Evolutionary conservation across 495 filamentous ascomycete genomes (phyloP).

Genomic region (Penicillium salamii): DNA sequence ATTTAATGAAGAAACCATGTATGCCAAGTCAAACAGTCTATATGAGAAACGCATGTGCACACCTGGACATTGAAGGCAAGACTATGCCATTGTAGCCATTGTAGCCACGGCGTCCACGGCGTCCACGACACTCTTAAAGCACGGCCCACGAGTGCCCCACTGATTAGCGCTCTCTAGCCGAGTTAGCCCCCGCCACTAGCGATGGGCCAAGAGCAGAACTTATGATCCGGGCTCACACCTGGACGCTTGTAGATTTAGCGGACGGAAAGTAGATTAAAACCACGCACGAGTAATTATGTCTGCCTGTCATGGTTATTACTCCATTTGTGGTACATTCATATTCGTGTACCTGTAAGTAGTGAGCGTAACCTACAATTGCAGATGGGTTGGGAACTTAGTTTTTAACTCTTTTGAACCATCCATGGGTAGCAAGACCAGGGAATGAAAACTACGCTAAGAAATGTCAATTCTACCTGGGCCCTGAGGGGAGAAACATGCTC

Average conservation of each 20-base stretch:
- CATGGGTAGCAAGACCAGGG: background rate
- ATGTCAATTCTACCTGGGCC: background rate
- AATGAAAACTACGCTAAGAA: background rate
- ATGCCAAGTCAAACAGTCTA: no score
- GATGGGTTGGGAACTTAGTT: background rate
- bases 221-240: background rate
- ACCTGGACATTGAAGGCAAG: background rate
- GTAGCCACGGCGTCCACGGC: no score
- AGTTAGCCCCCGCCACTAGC: no score
- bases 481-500: no score
- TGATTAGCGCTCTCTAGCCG: no score
- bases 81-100: conserved; percentile 3
- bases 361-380: background rate
- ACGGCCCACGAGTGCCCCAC: background rate
- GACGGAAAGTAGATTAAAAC: no score
- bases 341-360: background rate
- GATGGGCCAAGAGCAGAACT: background rate
- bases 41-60: no score
- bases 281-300: no score
- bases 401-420: background rate
- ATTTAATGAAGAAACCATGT: no score
- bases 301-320: no score
- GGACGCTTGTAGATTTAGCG: no score
- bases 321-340: no score
- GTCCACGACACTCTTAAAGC: background rate